Percentiles rank a stretch among this genome's conserved stretches.
Conservation (phyloP, 176 grass and related monocot species). For the Hsuehochloa calcarea region DNA sequence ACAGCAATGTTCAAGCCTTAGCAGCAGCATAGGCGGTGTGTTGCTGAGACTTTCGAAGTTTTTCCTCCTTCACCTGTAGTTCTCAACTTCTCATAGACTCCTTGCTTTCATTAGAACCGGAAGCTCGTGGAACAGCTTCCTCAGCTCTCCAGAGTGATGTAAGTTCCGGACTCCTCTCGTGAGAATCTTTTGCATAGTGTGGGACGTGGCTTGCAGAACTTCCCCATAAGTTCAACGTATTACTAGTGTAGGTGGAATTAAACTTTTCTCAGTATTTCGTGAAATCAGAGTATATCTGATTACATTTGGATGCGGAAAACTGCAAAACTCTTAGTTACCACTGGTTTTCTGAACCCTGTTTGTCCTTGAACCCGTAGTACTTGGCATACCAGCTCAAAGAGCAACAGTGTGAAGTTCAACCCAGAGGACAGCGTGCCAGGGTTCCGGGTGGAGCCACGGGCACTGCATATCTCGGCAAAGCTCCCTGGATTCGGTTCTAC, state of each 20-base stretch:
- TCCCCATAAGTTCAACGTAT: neutral
- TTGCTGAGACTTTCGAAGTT: conserved; percentile 78
- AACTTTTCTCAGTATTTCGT: conserved; percentile 7
- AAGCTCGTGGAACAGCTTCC: conserved; percentile 66
- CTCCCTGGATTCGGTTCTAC: conserved; percentile 20
- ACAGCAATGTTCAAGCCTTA: conserved; percentile 85
- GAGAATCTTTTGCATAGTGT: neutral
- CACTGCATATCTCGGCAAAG: conserved; percentile 25
- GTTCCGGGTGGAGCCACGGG: conserved; percentile 41
- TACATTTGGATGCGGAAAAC: neutral
- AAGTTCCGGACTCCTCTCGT: conserved; percentile 37
- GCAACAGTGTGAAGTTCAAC: conserved; percentile 46
- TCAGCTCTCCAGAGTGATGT: conserved; percentile 80
- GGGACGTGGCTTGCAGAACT: conserved; percentile 3
- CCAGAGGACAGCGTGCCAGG: conserved; percentile 50
- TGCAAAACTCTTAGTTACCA: neutral
- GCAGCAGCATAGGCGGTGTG: conserved; percentile 60
- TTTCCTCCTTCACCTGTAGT: conserved; percentile 63
- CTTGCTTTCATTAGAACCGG: conserved; percentile 80
- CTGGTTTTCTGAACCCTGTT: neutral
- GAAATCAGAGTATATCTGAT: neutral
- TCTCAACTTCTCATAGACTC: conserved; percentile 70
- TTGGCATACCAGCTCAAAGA: conserved; percentile 55
- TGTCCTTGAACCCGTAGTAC: neutral
- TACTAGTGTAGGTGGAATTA: neutral